Evolutionary conservation across 495 filamentous ascomycete genomes (phyloP).

Genomic region (Penicillium angulare): DNA sequence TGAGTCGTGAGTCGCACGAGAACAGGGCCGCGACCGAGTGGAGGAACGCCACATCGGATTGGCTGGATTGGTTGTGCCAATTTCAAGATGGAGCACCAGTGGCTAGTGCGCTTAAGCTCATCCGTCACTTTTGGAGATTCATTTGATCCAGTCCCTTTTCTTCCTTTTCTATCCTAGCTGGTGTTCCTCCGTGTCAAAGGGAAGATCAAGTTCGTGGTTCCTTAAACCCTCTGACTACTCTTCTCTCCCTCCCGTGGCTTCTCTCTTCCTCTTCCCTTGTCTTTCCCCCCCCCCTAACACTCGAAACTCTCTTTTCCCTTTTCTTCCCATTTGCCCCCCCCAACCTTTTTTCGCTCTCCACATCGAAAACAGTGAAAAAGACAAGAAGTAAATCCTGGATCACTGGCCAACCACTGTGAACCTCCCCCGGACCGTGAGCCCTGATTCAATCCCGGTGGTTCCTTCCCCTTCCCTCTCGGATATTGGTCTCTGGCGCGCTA

Average conservation of each 20-base stretch:
- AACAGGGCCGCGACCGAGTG: conserved; percentile 4
- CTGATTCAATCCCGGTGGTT: neutral
- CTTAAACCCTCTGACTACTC: conserved; percentile 9
- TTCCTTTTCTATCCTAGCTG: conserved; percentile 11
- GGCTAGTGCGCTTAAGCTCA: conserved; percentile 23
- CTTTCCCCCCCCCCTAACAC: conserved; percentile 4
- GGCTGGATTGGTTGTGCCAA: neutral
- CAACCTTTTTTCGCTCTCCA: too few relatives aligned
- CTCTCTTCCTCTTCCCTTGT: neutral
- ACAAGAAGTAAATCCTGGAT: too few relatives aligned
- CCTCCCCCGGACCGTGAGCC: neutral
- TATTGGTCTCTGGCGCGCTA: neutral
- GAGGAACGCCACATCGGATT: conserved; percentile 5
- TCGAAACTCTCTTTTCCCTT: neutral
- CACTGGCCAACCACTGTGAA: too few relatives aligned
- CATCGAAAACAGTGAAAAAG: neutral
- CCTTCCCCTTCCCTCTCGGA: neutral
- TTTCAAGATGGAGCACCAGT: conserved; percentile 7
- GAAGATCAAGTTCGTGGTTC: too few relatives aligned
- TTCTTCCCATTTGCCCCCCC: neutral
- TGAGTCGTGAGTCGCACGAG: conserved; percentile 10
- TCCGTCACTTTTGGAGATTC: conserved; percentile 9
- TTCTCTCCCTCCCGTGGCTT: conserved; percentile 11
- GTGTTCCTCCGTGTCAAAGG: too few relatives aligned
- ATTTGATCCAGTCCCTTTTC: conserved; percentile 5